Evolutionary conservation across 192 early-diverging fungal genomes (phyloP), one percentile per base, ranked within the genome.

Genomic region (Coemansia sp.): DNA sequence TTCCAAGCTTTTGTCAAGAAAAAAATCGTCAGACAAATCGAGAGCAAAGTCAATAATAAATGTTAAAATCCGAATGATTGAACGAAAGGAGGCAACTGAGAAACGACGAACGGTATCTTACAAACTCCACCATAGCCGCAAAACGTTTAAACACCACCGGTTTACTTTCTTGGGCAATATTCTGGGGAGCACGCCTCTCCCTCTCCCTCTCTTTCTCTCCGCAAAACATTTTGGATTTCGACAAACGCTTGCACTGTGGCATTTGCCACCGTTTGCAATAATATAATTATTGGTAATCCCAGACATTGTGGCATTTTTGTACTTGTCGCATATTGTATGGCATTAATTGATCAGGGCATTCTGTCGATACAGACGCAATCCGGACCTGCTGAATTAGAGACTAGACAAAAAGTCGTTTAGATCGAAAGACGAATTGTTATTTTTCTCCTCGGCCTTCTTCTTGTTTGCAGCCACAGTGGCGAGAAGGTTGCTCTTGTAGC

Each of bases 381-480:
- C 29, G 29, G 29, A 29, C 29, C 29, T 25, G 9, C 9, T 52
- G 22, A 56, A 13, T 29, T 56, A 71, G 42, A 81, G 59, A 13
- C 46, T 61, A 5, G 78, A 72, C 29, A 75, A 50, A 64, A 81
- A 81, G 63, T 75, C 64, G 13, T 36, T 61, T 11, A 81, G 67
- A 9, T 66, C 73, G 45, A 81, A 66, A 41, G 69, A 14, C 10
- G 63, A 40, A 23, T 42, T 59, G 14, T 38, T 66, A 55, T 56
- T 57, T 34, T 81, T 69, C 19, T 67, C 66, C 41, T 75, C 73
- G 13, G 40, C 42, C 52, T 73, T 81, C 22, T 75, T 81, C 56
- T 75, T 75, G 70, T 73, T 81, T 11, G 73, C 69, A 19, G 78
- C 70, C 33, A 81, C 70, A 5, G 63, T 63, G 0, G 78, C 78